Percentiles rank a stretch among this genome's conserved stretches.
Conservation (phyloP, 2,329 filamentous ascomycete species). For the Stagonosporopsis tanaceti region DNA sequence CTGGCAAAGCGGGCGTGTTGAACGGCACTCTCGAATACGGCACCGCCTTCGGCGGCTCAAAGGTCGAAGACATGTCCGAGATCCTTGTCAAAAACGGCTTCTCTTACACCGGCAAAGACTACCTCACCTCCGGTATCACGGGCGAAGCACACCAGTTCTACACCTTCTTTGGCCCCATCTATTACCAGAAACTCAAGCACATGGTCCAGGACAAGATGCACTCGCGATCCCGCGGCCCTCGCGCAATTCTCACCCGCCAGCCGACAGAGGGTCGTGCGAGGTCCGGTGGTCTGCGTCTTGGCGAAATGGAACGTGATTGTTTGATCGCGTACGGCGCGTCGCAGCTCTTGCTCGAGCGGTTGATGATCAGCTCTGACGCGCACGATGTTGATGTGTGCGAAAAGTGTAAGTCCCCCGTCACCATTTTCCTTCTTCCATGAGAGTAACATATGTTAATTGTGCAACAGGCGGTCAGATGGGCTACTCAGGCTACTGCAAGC, state of each 20-base stretch:
- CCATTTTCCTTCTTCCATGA: neutral
- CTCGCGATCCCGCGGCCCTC: slow-evolving; percentile 86
- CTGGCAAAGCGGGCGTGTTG: slow-evolving; percentile 91
- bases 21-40: slow-evolving; percentile 89
- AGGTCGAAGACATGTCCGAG: slow-evolving; percentile 86
- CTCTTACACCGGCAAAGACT: slow-evolving; percentile 97
- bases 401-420: slow-evolving; percentile 61
- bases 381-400: slow-evolving; percentile 94
- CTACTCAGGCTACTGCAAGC: slow-evolving; percentile 93
- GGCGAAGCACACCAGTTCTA: slow-evolving; percentile 94
- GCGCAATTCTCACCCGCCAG: slow-evolving; percentile 91
- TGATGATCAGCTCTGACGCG: slow-evolving; percentile 94
- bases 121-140: slow-evolving; percentile 92
- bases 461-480: slow-evolving; percentile 78
- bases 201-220: slow-evolving; percentile 99
- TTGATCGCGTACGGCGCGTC: slow-evolving; percentile 95
- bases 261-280: slow-evolving; percentile 94
- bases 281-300: slow-evolving; percentile 89
- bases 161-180: slow-evolving; percentile 98
- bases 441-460: neutral
- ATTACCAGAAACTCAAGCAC: slow-evolving; percentile 99
- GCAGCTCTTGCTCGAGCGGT: slow-evolving; percentile 86
- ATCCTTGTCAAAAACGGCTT: slow-evolving; percentile 89
- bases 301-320: slow-evolving; percentile 99
- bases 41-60: slow-evolving; percentile 83